Base-by-base conservation (phyloP, 2,329 filamentous ascomycete species). In the Myriosclerotinia curreyana region DNA sequence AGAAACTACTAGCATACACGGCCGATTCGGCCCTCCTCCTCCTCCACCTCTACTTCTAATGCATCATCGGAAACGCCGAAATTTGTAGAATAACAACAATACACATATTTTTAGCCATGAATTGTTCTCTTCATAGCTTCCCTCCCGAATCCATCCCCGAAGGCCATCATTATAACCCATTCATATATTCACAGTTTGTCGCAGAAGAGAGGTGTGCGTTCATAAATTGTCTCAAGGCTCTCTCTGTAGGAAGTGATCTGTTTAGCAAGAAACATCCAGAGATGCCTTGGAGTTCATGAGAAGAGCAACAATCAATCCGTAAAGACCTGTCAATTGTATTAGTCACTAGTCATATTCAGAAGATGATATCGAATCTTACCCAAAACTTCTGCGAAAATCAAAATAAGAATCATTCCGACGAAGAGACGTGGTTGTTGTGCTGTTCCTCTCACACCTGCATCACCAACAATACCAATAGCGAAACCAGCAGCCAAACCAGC, bases 261-360 rank as follows among this genome's bases (percentile, higher is more conserved):
- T 66, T 80, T 86, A 86, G 79, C 89, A 92, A 66, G 71, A 76
- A 72, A 82, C 83, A 74, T 87, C 84, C 72, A 86, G 79, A 66
- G 79, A 80, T 48, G 89, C 90, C 83, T 95, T 96, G 66, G 95
- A 96, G 90, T 98, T 99, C 96, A 99, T 99, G 77, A 99, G 88
- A 76, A 99, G 90, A 70, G 95, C 95, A 72, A 99, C 95, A 78
- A 99, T 99, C 75, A 99, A 86, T 78, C 95, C 95, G 82, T 99
- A 99, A 66, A 99, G 91, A 95, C 94, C 91, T 95, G 68, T 34
- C 2, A 44, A 31, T 50, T 52, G 14, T 58, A 59, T 76, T 67
- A 77, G 75, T 62, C 38, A 61, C 70, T 66, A 70, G 66, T 17
- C 8, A 59, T 42, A 31, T 9, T 17, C 38, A 34, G 31, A 40